Base-by-base conservation (phyloP, 179 eudicot genomes). In the Vitellaria paradoxa region DNA sequence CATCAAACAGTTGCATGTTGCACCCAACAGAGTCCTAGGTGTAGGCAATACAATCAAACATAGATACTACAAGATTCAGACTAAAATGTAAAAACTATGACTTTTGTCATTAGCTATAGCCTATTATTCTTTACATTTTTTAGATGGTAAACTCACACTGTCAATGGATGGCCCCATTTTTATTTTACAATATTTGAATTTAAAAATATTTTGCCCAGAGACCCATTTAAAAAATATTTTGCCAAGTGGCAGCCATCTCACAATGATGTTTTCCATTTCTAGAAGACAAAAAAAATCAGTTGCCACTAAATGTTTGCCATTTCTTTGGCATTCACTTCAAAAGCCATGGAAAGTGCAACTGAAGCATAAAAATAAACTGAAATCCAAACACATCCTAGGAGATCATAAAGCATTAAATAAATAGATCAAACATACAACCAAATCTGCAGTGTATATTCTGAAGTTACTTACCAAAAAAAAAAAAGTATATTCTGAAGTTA, bases 1-100 rank as follows among this genome's bases (percentile, higher is more conserved):
- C 65, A 82, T 42, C 30, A 78, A 10, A 74, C n/a, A 47, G 24
- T 18, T 74, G 55, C 60, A 30, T 6, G 5, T 9, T 61, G 49
- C 7, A 70, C 23, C 12, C 37, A 46, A 37, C 57, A 61, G 23
- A 56, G 50, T 42, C 21, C 9, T 9, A 45, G 68, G 11, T 40
- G 56, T 24, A 72, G 47, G 5, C 18, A 5, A 37, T 11, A 72
- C 11, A 49, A 40, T 40, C 14, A 57, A 72, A 57, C 12, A 9
- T 72, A 14, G 11, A 30, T 72, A 5, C n/a, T 23, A 49, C 37
- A 11, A 56, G 46, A 55, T 53, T 72, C 9, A 30, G 63, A 57
- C 40, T 5, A 10, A 17, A 17, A 71, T 6, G n/a, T 10, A 10
- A 26, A 17, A 71, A 15, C 7, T 11, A 9, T 11, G 13, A 3